phyloP scores from a whole-genome alignment of 169 alveolate genomes.

The Plasmodium billcollinsi region DNA sequence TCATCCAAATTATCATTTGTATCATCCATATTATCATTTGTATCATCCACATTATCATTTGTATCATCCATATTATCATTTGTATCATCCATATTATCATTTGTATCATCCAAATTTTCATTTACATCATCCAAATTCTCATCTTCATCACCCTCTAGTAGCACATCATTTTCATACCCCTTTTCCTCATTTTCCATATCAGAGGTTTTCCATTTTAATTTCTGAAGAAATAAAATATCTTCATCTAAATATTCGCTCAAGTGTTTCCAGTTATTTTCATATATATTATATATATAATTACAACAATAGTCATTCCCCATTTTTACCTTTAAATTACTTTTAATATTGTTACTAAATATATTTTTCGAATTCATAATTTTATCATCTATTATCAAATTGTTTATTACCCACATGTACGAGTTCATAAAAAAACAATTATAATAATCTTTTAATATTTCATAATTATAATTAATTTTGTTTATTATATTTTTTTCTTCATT shows the following conservation, averaged over 20 bases:
- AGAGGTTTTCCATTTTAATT: conserved; percentile 26
- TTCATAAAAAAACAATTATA: conserved; percentile 94
- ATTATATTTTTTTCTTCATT: conserved; percentile 48
- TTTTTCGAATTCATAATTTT: conserved; percentile 86
- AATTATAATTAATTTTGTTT: conserved; percentile 76
- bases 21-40: neutral
- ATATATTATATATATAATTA: conserved; percentile 45
- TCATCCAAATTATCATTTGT: neutral
- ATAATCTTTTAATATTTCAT: conserved; percentile 92
- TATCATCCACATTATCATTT: neutral
- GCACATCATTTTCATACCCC: neutral
- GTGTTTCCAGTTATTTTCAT: conserved; percentile 72
- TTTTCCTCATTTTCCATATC: conserved; percentile 6
- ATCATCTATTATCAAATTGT: conserved; percentile 94
- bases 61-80: neutral
- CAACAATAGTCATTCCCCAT: conserved; percentile 76
- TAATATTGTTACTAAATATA: conserved; percentile 82
- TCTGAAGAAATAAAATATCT: conserved; percentile 57
- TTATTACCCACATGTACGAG: conserved; percentile 96
- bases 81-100: conserved; percentile 7
- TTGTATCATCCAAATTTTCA: neutral
- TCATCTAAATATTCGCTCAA: conserved; percentile 63
- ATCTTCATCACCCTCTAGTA: conserved; percentile 2
- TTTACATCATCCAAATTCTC: neutral
- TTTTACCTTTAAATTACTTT: conserved; percentile 70